Conservation (phyloP, 108 stramenopile genomes). For the Stephanodiscus minutulus region DNA sequence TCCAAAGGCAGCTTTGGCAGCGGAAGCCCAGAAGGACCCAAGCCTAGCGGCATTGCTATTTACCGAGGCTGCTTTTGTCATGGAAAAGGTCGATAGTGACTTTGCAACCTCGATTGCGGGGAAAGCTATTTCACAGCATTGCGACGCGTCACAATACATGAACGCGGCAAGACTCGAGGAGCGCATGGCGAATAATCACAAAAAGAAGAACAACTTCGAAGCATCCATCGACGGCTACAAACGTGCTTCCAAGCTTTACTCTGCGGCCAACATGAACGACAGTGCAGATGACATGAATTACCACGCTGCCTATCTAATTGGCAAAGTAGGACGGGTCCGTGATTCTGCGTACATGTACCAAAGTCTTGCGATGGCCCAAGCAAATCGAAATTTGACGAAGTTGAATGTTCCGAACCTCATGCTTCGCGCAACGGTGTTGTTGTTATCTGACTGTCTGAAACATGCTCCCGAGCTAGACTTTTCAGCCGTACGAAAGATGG, state of each 20-base stretch:
- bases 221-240: conserved; percentile 36
- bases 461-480: conserved; percentile 7
- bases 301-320: conserved; percentile 32
- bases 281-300: conserved; percentile 18
- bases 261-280: conserved; percentile 27
- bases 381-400: conserved; percentile 25
- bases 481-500: conserved; percentile 16
- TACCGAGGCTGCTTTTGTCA: conserved; percentile 28
- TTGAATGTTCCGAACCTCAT: conserved; percentile 20
- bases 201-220: conserved; percentile 19
- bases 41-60: conserved; percentile 19
- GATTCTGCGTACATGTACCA: conserved; percentile 31
- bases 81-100: conserved; percentile 30
- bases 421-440: conserved; percentile 18
- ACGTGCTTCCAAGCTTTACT: conserved; percentile 33
- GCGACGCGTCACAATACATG: conserved; percentile 31
- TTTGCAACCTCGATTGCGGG: conserved; percentile 10
- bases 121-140: conserved; percentile 27
- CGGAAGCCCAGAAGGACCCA: conserved; percentile 24
- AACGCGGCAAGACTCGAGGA: conserved; percentile 33
- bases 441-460: conserved; percentile 17
- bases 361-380: conserved; percentile 23
- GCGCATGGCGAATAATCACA: conserved; percentile 28
- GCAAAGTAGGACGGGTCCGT: conserved; percentile 17
- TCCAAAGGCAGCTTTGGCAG: conserved; percentile 25